Conservation (phyloP, 169 alveolate species). For the Pseudocohnilembus persalinus region DNA sequence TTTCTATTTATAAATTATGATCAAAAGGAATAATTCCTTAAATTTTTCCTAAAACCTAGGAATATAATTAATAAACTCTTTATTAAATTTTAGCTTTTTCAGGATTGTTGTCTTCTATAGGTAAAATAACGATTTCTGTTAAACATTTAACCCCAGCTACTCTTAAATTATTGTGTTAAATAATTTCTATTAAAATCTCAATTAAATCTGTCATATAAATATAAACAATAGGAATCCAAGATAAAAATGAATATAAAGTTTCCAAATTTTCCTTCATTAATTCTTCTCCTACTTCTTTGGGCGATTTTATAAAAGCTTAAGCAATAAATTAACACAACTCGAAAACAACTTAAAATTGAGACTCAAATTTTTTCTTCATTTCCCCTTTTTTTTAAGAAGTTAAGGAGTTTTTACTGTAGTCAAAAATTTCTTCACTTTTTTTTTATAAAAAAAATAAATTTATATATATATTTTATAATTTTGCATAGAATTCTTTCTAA, state of each 20-base stretch:
- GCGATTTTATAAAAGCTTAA: slow-evolving; percentile 78
- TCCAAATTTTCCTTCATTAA: slow-evolving; percentile 89
- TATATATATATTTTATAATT: neutral
- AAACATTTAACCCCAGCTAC: slow-evolving; percentile 40
- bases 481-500: neutral
- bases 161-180: slow-evolving; percentile 32
- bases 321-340: slow-evolving; percentile 51
- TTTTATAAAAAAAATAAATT: neutral
- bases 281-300: slow-evolving; percentile 77
- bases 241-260: slow-evolving; percentile 91
- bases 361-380: slow-evolving; percentile 67
- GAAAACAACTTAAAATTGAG: slow-evolving; percentile 60
- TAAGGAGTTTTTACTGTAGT: slow-evolving; percentile 71
- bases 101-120: neutral
- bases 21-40: slow-evolving; percentile 8
- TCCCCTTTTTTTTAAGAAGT: slow-evolving; percentile 61
- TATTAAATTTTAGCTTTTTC: slow-evolving; percentile 1
- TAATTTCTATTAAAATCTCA: slow-evolving; percentile 62
- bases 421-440: slow-evolving; percentile 88
- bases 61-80: neutral
- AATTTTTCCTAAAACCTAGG: neutral
- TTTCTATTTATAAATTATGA: slow-evolving; percentile 20
- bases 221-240: slow-evolving; percentile 95
- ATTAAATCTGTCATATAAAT: slow-evolving; percentile 89
- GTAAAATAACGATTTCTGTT: slow-evolving; percentile 43